A percentile compares a stretch with the other conserved stretches of the same genome.
These are phyloP conservation scores for Lentinus brumalis DNA, from an alignment of 768 basidiomycete genomes.

Conservation along the genomic window DNA sequence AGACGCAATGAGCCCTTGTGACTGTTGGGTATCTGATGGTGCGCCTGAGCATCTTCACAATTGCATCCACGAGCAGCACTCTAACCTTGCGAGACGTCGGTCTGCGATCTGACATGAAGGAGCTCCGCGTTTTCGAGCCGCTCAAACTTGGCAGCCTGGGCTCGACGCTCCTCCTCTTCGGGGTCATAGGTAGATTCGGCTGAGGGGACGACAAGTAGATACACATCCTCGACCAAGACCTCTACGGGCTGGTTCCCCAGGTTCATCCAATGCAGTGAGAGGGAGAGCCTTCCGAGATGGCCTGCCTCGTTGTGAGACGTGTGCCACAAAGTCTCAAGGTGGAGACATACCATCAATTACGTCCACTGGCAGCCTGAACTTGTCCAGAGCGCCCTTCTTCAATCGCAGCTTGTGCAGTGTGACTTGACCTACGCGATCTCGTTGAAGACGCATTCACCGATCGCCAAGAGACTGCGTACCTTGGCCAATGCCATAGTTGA, in stretches of 20 bases:
- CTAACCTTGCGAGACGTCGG: conserved; percentile 52
- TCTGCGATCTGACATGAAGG: conserved; percentile 64
- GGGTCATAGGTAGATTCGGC: conserved; percentile 67
- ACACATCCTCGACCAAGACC: conserved; percentile 90
- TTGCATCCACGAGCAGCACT: background rate
- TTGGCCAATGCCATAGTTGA: conserved; percentile 91
- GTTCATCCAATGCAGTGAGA: conserved; percentile 89
- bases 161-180: conserved; percentile 81
- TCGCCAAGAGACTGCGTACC: conserved; percentile 43
- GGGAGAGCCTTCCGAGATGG: conserved; percentile 81
- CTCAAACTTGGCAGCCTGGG: conserved; percentile 86
- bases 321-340: background rate
- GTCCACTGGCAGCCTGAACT: conserved; percentile 93
- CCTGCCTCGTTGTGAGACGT: conserved; percentile 44
- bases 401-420: conserved; percentile 81
- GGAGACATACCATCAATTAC: conserved; percentile 75
- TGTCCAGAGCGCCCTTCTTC: conserved; percentile 92
- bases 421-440: conserved; percentile 57
- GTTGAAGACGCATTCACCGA: conserved; percentile 1
- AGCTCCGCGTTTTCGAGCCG: conserved; percentile 87
- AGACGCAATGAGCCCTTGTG: conserved; percentile 84
- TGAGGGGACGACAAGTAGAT: conserved; percentile 87
- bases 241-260: conserved; percentile 89
- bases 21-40: conserved; percentile 57
- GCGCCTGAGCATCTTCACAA: conserved; percentile 15